Evolutionary conservation across 495 filamentous ascomycete genomes (phyloP), one percentile per base, ranked within the genome.

Genomic region (Corynascus novoguineensis): DNA sequence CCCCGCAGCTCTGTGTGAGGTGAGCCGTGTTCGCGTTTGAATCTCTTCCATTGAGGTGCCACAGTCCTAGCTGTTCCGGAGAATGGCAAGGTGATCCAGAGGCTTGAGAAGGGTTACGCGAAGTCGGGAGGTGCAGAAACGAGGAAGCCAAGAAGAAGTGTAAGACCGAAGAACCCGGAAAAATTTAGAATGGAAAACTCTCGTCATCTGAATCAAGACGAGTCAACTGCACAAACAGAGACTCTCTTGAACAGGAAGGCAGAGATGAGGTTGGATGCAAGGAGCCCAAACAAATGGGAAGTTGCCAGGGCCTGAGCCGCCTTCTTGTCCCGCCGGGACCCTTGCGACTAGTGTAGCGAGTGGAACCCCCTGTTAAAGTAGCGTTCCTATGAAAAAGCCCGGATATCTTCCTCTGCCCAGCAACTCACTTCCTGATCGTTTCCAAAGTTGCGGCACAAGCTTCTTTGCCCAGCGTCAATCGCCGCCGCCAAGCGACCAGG

Each of bases 1-100:
- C 15, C 48, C 45, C 57, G 58, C 62, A 60, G 48, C 22, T 45
- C 32, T 41, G 53, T 48, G 35, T 40, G 19, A 40, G 40, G 35
- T 55, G 55, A 48, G n/a, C 29, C 35, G 35, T 31, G 49, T 40
- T 37, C 22, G 55, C 35, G 7, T 27, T 45, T 28, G 38, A 52
- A 47, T 48, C 42, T 59, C 19, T 50, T 45, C 42, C 25, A 10
- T 11, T 42, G 27, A 44, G 19, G 54, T 50, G 27, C 12, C 35
- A 57, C 54, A 57, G 31, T 25, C 17, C 45, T 24, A 49, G 44
- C 24, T 41, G 53, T 47, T 42, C 29, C 50, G 38, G 54, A 6
- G 32, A n/a, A 1, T 7, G 3, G 15, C 15, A 32, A 15, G 14
- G 37, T 4, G 10, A 15, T 45, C 27, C 9, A 4, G n/a, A 8